Base-by-base conservation (phyloP, 2,329 filamentous ascomycete species). In the Ophiostoma sp. region DNA sequence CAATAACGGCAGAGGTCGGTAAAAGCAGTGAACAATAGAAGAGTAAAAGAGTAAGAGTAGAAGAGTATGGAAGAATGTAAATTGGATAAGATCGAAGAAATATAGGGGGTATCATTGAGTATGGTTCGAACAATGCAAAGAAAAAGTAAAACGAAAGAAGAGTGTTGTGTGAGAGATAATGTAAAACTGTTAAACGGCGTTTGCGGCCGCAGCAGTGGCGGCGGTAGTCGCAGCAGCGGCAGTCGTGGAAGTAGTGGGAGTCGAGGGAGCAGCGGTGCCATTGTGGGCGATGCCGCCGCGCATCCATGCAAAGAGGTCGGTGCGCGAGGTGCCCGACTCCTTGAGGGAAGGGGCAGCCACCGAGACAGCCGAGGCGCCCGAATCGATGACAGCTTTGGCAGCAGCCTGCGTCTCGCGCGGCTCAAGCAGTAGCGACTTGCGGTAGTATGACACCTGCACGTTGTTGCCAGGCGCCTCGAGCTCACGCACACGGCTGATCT, bases 341-440 rank as follows among this genome's bases (percentile, higher is more conserved):
- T 66, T 68, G 36, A 60, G n/a, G 8, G 67, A 52, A 8, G 68
- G 68, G 2, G 68, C 47, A 3, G 62, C 65, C 38, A 70, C n/a
- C 4, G 66, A 38, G 27, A 62, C 18, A 1, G 44, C 45, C 49
- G 69, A 65, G 1, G 71, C 70, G 18, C 74, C 67, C 0, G 70
- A 71, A 8, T 78, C 77, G 9, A 75, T 68, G 0, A 75, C 72
- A 9, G 75, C 72, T 44, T 74, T 74, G 16, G 75, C 64, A n/a
- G 74, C 55, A 64, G 73, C 9, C 66, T 75, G 74, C 4, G 69
- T 78, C 74, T 90, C 88, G 64, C 89, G 84, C 9, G 93, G 93
- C 76, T 97, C 93, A 38, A 97, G 83, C 41, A 93, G 80, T 62
- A 96, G 82, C 70, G 92, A 96, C 75, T 94, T 92, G 72, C 93